Evolutionary conservation across 2,329 filamentous ascomycete species (phyloP), one percentile per base, ranked within the genome.

Genomic region (Teratosphaeriaceae sp.): DNA sequence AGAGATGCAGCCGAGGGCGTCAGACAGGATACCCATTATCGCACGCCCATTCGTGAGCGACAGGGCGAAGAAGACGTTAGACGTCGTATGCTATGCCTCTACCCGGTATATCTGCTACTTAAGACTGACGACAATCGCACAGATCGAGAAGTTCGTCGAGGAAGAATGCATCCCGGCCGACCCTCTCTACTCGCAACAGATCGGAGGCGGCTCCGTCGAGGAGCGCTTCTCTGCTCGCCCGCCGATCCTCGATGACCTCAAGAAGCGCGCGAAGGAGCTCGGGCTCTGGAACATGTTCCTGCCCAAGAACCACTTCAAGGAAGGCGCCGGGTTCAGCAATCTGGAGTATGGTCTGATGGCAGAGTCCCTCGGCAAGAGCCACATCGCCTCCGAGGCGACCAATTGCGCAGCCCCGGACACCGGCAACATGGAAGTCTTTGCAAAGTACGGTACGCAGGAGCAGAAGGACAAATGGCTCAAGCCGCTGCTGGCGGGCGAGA

Each of bases 251-350:
- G 92, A 98, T 55, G 83, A 92, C 43, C 77, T 98, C 56, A 97
- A 97, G 76, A 72, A 69, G 52, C 85, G 88, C 65, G 92, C 90
- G 34, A 78, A 75, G 60, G 76, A 84, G 55, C 76, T 95, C 19
- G 92, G 90, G 1, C 74, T 98, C 35, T 98, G 92, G 92, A 98
- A 98, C 70, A 85, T 98, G 83, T 98, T 98, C 74, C 69, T 98
- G 55, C 87, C 92, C 52, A 90, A 85, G 72, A 88, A 83, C 57
- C 89, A 96, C 70, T 97, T 96, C 76, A 87, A 84, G 65, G 87
- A 96, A 70, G 94, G 88, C 1, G 88, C 90, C 19, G 92, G 92
- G 24, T 96, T 88, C 71, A 87, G 82, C 47, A 98, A 97, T 68
- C 74, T 98, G 49, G 92, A 98, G 69, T 98, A 98, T 63, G 92